Evolutionary conservation across 78 protist genomes (phyloP).

Genomic region (Capsaspora owczarzaki): DNA sequence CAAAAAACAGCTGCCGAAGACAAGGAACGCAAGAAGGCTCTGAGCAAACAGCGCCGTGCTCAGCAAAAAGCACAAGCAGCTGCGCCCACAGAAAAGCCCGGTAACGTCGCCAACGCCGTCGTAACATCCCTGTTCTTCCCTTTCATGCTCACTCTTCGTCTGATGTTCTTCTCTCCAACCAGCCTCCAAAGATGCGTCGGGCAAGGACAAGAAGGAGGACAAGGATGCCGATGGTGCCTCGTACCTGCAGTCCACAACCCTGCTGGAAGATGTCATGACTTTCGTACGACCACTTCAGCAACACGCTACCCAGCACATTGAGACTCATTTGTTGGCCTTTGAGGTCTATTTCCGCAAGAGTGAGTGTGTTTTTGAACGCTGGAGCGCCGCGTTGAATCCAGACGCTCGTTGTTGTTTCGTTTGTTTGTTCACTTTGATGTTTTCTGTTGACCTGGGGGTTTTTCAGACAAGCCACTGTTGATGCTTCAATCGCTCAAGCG

Average conservation of each 20-base stretch:
- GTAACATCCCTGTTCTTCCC: too few relatives aligned
- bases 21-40: slow-evolving; percentile 22
- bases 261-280: neutral
- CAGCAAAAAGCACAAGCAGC: neutral
- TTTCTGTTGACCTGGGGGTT: neutral
- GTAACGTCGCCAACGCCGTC: too few relatives aligned
- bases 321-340: neutral
- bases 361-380: neutral
- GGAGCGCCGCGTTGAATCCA: neutral
- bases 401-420: neutral
- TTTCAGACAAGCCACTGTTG: slow-evolving; percentile 3
- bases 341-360: neutral
- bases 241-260: neutral
- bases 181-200: neutral
- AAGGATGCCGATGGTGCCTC: neutral
- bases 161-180: too few relatives aligned
- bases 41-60: slow-evolving; percentile 13
- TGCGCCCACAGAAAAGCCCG: too few relatives aligned
- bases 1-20: too few relatives aligned
- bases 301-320: neutral
- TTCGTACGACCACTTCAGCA: neutral
- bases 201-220: neutral
- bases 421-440: neutral
- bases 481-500: neutral
- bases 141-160: too few relatives aligned